Evolutionary conservation across 2,329 filamentous ascomycete genomes (phyloP).

Genomic region (Bipolaris oryzae): DNA sequence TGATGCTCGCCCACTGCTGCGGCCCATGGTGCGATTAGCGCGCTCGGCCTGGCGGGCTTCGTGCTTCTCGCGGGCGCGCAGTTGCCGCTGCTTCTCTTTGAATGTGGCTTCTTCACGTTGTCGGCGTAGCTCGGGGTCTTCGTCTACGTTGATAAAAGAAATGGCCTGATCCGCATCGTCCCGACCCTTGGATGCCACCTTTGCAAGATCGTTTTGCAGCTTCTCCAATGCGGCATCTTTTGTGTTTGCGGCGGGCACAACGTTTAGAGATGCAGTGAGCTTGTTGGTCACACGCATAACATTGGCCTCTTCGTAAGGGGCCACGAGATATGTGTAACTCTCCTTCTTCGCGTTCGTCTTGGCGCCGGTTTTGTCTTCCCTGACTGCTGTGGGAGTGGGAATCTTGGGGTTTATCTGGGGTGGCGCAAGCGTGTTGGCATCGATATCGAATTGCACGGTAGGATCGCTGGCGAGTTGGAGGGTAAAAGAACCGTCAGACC

Average conservation of each 20-base stretch:
- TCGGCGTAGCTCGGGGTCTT: constrained; percentile 77
- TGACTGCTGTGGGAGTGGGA: constrained; percentile 54
- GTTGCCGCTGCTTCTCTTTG: constrained; percentile 69
- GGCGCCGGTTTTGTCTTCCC: constrained; percentile 14
- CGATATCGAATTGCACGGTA: constrained; percentile 73
- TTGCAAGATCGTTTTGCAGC: constrained; percentile 70
- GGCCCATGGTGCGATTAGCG: constrained; percentile 55
- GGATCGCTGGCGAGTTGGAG: constrained; percentile 73
- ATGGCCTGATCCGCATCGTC: constrained; percentile 57
- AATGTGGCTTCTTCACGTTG: constrained; percentile 75
- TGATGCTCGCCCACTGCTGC: constrained; percentile 58
- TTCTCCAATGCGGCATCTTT: constrained; percentile 74
- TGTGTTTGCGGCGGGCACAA: constrained; percentile 69
- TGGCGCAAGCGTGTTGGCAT: constrained; percentile 72
- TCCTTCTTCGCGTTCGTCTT: constrained; percentile 60
- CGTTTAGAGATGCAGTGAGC: constrained; percentile 72
- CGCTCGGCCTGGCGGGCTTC: constrained; percentile 68
- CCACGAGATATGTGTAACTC: constrained; percentile 76
- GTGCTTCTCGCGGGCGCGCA: constrained; percentile 71
- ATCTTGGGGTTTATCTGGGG: constrained; percentile 57
- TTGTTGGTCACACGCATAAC: constrained; percentile 76
- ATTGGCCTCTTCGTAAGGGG: constrained; percentile 70
- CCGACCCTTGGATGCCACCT: constrained; percentile 60
- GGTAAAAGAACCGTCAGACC: constrained; percentile 80
- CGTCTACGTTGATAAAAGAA: constrained; percentile 71